Conservation (phyloP, 176 grass and related monocot species). For the Aegilops speltoides region DNA sequence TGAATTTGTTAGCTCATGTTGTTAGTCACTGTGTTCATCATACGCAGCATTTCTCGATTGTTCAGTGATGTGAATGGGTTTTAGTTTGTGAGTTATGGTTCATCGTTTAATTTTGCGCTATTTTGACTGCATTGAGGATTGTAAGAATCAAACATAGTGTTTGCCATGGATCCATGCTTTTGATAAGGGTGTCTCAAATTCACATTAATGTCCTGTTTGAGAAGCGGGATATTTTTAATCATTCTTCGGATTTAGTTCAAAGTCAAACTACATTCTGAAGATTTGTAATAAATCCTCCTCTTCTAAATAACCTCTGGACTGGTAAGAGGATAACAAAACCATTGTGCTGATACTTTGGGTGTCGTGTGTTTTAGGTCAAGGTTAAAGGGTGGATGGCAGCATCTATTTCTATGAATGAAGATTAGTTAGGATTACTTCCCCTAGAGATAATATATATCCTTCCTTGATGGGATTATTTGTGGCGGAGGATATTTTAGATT, state of each 20-base stretch:
- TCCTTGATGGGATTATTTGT: not conserved
- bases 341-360: not conserved
- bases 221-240: not conserved
- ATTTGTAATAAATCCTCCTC: not conserved
- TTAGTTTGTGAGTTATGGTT: not conserved
- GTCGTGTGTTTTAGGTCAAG: not conserved
- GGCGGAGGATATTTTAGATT: not conserved
- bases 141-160: not conserved
- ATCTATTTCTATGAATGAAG: not conserved
- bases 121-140: not conserved
- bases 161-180: not conserved
- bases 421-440: not conserved
- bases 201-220: not conserved
- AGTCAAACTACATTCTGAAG: not conserved
- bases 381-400: not conserved
- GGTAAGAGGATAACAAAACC: not conserved
- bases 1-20: not conserved
- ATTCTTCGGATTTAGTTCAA: not conserved
- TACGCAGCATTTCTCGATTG: not conserved
- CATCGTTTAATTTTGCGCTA: not conserved
- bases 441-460: not conserved
- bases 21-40: not conserved
- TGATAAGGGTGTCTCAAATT: not conserved
- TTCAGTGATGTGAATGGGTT: not conserved
- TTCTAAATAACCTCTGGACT: not conserved